Percentiles rank a stretch among this genome's conserved stretches.
phyloP scores from a whole-genome alignment of 129 eudicot species.

The Smallanthus sonchifolius region DNA sequence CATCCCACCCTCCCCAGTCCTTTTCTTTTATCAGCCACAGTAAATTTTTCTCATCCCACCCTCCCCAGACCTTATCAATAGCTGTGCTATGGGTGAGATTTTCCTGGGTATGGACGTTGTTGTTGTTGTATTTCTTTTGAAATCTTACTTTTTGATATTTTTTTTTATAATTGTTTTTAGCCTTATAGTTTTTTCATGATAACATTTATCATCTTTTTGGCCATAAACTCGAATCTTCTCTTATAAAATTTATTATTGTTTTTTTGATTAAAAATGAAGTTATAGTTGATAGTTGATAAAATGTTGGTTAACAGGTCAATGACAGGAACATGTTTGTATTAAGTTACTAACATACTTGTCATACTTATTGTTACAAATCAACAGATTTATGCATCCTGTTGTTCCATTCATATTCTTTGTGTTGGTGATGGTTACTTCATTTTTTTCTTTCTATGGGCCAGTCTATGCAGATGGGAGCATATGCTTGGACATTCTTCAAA shows the following conservation, averaged over 20 bases:
- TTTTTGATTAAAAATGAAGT: background rate
- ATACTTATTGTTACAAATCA: background rate
- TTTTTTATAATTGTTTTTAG: background rate
- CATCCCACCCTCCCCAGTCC: too few species aligned
- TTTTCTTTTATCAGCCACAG: too few species aligned
- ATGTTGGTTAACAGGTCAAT: background rate
- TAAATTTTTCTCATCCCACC: too few species aligned
- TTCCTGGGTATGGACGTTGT: too few species aligned
- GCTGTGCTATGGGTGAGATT: too few species aligned
- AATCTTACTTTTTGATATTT: background rate
- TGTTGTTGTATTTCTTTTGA: background rate
- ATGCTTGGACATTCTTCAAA: constrained; percentile 82
- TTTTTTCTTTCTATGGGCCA: constrained; percentile 11
- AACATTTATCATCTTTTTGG: background rate
- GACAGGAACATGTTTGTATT: background rate
- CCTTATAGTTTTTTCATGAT: background rate
- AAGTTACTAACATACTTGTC: background rate
- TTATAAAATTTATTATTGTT: background rate
- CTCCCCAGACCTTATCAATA: too few species aligned
- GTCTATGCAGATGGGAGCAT: constrained; percentile 85
- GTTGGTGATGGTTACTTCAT: background rate
- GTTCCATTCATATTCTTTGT: background rate
- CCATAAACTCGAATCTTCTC: background rate
- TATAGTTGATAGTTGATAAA: background rate
- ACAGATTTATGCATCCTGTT: background rate